These are phyloP conservation scores for Acanthamoeba quina DNA, from an alignment of 208 protist species.

Conservation along the genomic window DNA sequence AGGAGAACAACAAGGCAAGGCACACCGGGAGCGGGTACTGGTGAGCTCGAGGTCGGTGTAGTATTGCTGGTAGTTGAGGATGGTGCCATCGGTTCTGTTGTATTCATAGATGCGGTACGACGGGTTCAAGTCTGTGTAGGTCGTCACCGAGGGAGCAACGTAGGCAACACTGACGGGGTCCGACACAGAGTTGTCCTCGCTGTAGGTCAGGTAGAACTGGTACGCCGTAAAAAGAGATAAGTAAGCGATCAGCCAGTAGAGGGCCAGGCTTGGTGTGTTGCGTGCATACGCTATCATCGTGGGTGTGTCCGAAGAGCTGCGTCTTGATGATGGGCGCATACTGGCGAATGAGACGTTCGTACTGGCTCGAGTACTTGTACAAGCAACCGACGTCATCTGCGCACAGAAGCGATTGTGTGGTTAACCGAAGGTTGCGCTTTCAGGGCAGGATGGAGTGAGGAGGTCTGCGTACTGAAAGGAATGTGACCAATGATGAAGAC, in stretches of 20 bases:
- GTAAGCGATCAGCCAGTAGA: neutral
- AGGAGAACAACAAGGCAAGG: neutral
- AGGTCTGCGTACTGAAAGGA: conserved; percentile 5
- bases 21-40: neutral
- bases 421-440: neutral
- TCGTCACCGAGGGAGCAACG: conserved; percentile 43
- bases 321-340: conserved; percentile 39
- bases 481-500: conserved; percentile 63
- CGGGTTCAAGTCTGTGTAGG: conserved; percentile 55
- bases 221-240: neutral
- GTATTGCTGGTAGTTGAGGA: conserved; percentile 61
- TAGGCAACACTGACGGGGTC: conserved; percentile 34
- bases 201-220: conserved; percentile 30
- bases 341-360: conserved; percentile 1
- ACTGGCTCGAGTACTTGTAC: conserved; percentile 19
- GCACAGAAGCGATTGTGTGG: neutral
- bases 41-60: conserved; percentile 34
- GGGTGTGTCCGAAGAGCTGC: conserved; percentile 32
- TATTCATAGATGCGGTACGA: conserved; percentile 46
- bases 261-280: neutral
- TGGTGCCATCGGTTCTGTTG: neutral
- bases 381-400: conserved; percentile 8
- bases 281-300: conserved; percentile 6
- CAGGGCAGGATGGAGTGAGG: neutral
- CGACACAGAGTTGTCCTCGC: neutral